A percentile compares a stretch with the other conserved stretches of the same genome.
phyloP scores from a whole-genome alignment of 2,329 filamentous ascomycete species.

The Venturia nashicola region DNA sequence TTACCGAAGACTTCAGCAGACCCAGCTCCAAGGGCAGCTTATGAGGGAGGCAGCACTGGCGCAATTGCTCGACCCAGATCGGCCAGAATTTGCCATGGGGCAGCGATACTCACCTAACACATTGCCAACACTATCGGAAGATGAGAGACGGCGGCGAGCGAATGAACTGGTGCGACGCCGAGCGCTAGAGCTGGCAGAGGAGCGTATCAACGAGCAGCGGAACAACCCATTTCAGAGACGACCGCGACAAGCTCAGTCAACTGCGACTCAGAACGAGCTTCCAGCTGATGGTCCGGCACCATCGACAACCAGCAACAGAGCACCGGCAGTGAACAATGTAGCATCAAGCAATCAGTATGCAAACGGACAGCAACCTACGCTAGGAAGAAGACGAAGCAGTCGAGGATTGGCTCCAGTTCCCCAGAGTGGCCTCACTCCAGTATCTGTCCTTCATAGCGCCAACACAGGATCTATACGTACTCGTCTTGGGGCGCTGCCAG shows the following conservation, averaged over 20 bases:
- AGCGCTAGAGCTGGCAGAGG: slow-evolving; percentile 8
- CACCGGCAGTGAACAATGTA: not conserved
- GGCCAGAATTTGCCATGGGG: not conserved
- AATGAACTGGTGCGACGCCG: slow-evolving; percentile 9
- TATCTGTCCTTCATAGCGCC: not conserved
- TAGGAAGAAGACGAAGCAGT: not conserved
- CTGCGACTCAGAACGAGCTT: not conserved
- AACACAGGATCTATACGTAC: not conserved
- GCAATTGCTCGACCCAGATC: not conserved
- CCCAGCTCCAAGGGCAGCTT: slow-evolving; percentile 2
- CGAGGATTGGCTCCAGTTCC: not conserved
- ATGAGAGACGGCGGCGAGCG: slow-evolving; percentile 9
- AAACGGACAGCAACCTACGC: not conserved
- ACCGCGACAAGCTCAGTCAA: not conserved
- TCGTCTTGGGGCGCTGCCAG: not conserved
- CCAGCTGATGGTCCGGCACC: not conserved
- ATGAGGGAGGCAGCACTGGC: not conserved
- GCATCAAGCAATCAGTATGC: not conserved
- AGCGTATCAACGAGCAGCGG: not conserved
- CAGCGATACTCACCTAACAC: not conserved
- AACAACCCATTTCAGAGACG: not conserved
- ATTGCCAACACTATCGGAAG: slow-evolving; percentile 6
- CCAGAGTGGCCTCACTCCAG: not conserved
- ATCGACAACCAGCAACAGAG: not conserved
- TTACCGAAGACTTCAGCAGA: not conserved